These are phyloP conservation scores for Tricholoma matsutake DNA, from an alignment of 768 basidiomycete species.

Conservation along the genomic window DNA sequence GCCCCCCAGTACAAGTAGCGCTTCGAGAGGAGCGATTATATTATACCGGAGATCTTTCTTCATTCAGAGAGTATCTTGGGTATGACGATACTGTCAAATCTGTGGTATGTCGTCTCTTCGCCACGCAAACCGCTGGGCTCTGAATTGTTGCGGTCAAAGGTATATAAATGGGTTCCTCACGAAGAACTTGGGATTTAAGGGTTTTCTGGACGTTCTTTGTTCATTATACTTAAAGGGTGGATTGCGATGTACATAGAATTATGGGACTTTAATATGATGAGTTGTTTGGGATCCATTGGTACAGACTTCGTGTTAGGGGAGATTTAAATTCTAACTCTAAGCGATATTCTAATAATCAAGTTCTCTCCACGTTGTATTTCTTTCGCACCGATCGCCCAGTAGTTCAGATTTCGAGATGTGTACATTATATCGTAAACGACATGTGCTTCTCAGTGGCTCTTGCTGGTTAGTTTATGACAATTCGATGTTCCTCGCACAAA, in stretches of 20 bases:
- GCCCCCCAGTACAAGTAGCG: conserved; percentile 12
- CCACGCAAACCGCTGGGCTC: conserved; percentile 3
- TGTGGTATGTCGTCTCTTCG: conserved; percentile 10
- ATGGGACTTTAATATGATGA: neutral
- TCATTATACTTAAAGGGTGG: neutral
- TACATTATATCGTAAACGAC: too few relatives aligned
- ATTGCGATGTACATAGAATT: neutral
- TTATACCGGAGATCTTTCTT: conserved; percentile 18
- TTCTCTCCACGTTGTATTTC: too few relatives aligned
- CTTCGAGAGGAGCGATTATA: conserved; percentile 18
- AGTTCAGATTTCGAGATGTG: too few relatives aligned
- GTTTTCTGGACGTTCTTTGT: neutral
- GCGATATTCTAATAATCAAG: too few relatives aligned
- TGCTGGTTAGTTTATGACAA: neutral
- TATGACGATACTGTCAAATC: conserved; percentile 4
- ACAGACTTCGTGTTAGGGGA: neutral
- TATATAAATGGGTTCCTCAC: conserved; percentile 8
- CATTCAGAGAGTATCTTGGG: conserved; percentile 11
- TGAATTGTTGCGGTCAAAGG: conserved; percentile 5
- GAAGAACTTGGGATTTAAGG: neutral
- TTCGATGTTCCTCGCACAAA: neutral
- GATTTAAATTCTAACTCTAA: too few relatives aligned
- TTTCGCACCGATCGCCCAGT: too few relatives aligned
- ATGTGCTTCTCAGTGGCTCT: too few relatives aligned
- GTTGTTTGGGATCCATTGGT: neutral